phyloP scores from a whole-genome alignment of 345 rosid genomes.

The thale cress (Arabidopsis thaliana) region DNA sequence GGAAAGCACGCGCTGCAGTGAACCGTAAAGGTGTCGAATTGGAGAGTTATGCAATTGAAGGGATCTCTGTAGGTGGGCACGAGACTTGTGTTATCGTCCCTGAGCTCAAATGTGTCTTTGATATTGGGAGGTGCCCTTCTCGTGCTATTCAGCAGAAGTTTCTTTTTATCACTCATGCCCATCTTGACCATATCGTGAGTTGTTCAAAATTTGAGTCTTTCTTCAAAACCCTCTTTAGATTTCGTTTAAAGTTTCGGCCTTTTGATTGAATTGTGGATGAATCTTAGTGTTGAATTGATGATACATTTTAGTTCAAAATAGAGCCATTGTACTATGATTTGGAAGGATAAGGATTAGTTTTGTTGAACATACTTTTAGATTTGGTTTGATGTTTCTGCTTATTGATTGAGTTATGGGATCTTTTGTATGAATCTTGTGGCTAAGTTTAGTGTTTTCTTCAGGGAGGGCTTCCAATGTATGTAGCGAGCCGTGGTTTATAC shows the following conservation, averaged over 20 bases:
- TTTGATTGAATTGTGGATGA: background rate
- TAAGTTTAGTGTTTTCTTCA: slow-evolving; percentile 26
- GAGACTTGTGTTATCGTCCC: slow-evolving; percentile 94
- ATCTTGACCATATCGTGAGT: slow-evolving; percentile 92
- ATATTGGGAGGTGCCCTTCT: slow-evolving; percentile 86
- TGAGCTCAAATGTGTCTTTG: slow-evolving; percentile 88
- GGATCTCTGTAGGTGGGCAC: slow-evolving; percentile 82
- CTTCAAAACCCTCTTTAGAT: background rate
- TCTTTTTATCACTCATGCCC: slow-evolving; percentile 89
- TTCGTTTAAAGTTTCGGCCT: background rate
- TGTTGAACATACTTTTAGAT: background rate
- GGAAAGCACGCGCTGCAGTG: slow-evolving; percentile 86
- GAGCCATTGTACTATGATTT: background rate
- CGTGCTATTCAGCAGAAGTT: slow-evolving; percentile 95
- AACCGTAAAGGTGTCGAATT: slow-evolving; percentile 68
- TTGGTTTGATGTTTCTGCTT: background rate
- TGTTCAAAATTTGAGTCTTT: background rate
- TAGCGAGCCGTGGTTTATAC: slow-evolving; percentile 86
- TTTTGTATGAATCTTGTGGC: background rate
- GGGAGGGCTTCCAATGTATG: slow-evolving; percentile 95
- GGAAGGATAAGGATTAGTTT: slow-evolving; percentile 9
- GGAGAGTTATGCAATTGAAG: slow-evolving; percentile 84
- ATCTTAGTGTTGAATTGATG: no score
- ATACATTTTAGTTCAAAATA: background rate
- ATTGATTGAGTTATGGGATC: background rate